Base-by-base conservation (phyloP, 345 rosid genomes). In the Acer campestre region DNA sequence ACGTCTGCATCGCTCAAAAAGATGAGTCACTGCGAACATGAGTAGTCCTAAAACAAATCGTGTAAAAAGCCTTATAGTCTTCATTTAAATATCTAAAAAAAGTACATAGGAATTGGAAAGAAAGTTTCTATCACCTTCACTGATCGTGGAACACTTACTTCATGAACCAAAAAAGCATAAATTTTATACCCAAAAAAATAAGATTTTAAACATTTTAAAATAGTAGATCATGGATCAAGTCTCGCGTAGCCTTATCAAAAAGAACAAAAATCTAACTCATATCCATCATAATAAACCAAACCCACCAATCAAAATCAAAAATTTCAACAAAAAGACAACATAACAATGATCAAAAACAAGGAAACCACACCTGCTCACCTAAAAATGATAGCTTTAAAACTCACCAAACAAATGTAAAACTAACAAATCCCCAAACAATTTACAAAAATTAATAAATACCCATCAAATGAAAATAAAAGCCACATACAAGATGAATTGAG, bases 211-310 rank as follows among this genome's bases (percentile, higher is more conserved):
- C 68, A 59, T 5, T 55, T 23, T 27, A 75, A 75, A 49, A 29
- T 73, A 67, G 23, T 62, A 68, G 69, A 71, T 80, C 75, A 68
- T 71, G 74, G 79, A 68, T 53, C 40, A 27, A 74, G 29, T 55
- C 80, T 65, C 25, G 38, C 73, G 79, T 65, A 72, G 40, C 79
- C 66, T 79, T 76, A 77, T 81, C 80, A 58, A 80, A 71, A 77
- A 67, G 38, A 22, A 44, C 42, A 59, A 42, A 70, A 76, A 79
- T 20, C 79, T 53, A 40, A 51, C 55, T 70, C 31, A 16, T 42
- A 63, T 44, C 31, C 69, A 76, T 56, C 58, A 63, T 10, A 62
- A 25, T 23, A 70, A 77, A 80, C 27, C 51, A 79, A 25, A 71
- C 58, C 66, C 82, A 63, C 67, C 55, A 22, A 79, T 14, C 12